These are phyloP conservation scores for Pseudocercospora eumusae DNA, from an alignment of 2,329 filamentous ascomycete genomes.

Conservation along the genomic window DNA sequence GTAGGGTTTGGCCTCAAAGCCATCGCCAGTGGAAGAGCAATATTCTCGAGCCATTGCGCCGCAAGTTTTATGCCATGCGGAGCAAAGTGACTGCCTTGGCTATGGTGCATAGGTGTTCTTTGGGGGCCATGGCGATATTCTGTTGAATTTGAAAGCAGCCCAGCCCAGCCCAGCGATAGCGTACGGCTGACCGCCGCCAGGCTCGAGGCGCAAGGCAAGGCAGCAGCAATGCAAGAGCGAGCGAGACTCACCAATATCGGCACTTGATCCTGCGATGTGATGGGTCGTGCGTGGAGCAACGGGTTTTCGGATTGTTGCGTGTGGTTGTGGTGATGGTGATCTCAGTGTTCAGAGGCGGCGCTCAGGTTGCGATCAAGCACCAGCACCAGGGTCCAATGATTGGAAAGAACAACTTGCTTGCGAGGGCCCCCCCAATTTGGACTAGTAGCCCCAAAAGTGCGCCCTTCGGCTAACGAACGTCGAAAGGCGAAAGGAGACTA, in stretches of 20 bases:
- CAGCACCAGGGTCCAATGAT: conserved; percentile 9
- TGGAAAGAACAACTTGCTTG: not conserved
- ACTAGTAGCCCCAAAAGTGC: not conserved
- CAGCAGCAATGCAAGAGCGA: not conserved
- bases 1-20: not conserved
- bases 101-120: conserved; percentile 26
- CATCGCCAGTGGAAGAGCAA: not conserved
- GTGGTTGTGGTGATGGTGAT: conserved; percentile 4
- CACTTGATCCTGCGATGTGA: conserved; percentile 12
- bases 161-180: conserved; percentile 17
- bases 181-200: conserved; percentile 13
- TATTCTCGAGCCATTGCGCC: conserved; percentile 2
- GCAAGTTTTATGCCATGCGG: conserved; percentile 8
- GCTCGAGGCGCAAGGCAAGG: conserved; percentile 11
- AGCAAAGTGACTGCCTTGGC: conserved; percentile 28
- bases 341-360: not conserved
- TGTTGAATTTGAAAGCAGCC: conserved; percentile 13
- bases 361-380: conserved; percentile 5
- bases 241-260: conserved; percentile 8
- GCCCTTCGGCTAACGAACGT: too few relatives aligned
- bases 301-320: conserved; percentile 1
- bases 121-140: conserved; percentile 13
- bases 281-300: not conserved
- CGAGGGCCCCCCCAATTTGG: not conserved
- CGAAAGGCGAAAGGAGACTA: too few relatives aligned